Evolutionary conservation across 1,139 yeast genomes (phyloP), one percentile per base, ranked within the genome.

Genomic region (Suhomyces coccinellae): DNA sequence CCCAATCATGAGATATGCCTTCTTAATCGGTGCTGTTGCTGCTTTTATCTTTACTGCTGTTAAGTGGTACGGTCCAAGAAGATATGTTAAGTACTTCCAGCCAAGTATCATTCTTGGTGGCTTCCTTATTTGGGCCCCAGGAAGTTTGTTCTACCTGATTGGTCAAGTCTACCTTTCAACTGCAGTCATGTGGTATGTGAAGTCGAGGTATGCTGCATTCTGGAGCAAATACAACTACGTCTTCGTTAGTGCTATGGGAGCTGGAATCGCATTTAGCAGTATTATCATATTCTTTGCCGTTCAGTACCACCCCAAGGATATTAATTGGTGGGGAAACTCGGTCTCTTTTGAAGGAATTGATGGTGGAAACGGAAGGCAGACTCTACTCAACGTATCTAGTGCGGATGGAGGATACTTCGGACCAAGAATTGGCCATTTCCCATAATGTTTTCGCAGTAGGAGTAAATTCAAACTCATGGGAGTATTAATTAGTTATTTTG

Each of bases 1-100:
- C 44, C 73, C 73, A 1, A 52, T 66, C 9, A 54, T 69, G 42
- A 64, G 65, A 43, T 68, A 65, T 62, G 66, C 71, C 47, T 67
- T 68, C 50, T 52, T 68, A 16, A 48, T 68, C 30, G 73, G 73
- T 17, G 71, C 64, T 0, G 38, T 63, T 14, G 63, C 68, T 4
- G 60, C 65, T 48, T 55, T 58, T 16, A 56, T 59, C 52, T 52
- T 16, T 14, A 17, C 16, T 11, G 33, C 22, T 3, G 3, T 67
- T 45, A 67, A 67, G 46, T 52, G 51, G 38, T 54, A 50, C 27
- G 58, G 52, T 3, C 59, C 58, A n/a, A 37, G 38, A 36, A 44
- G 42, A 27, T 40, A 44, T 9, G 17, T 44, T 31, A 46, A 46
- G 24, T 41, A 46, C 30, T 57, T 58, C 50, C 58, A 57, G 44